Conservation (phyloP, 2,329 filamentous ascomycete genomes). For the Penicillium sp. region DNA sequence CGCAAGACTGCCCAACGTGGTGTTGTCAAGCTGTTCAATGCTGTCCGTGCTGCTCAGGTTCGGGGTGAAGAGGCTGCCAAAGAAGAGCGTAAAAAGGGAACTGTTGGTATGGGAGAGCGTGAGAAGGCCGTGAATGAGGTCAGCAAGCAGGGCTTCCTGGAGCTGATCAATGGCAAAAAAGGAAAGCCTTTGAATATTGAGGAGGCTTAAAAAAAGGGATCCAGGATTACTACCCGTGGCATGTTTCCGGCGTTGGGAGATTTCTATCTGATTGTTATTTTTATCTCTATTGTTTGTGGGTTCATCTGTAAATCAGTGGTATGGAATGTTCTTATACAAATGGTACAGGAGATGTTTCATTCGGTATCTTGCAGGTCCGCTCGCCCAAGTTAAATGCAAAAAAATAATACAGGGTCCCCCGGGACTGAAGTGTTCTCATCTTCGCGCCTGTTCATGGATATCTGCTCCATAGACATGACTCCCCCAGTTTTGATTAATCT, state of each 20-base stretch:
- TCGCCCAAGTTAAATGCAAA: conserved; percentile 32
- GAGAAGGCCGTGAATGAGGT: conserved; percentile 93
- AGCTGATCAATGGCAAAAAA: conserved; percentile 72
- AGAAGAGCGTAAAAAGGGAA: conserved; percentile 68
- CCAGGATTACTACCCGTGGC: conserved; percentile 34
- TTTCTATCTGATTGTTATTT: conserved; percentile 25
- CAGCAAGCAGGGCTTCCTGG: conserved; percentile 94
- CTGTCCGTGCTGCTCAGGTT: conserved; percentile 88
- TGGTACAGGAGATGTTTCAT: conserved; percentile 36
- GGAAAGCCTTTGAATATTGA: conserved; percentile 53
- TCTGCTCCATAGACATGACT: conserved; percentile 12
- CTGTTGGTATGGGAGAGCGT: conserved; percentile 77
- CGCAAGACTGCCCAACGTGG: conserved; percentile 88
- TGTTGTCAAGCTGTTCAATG: conserved; percentile 96
- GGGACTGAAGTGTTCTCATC: conserved; percentile 11
- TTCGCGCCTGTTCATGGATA: conserved; percentile 5
- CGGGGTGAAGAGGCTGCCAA: conserved; percentile 76
- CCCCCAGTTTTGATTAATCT: conserved; percentile 9
- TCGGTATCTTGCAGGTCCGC: conserved; percentile 27
- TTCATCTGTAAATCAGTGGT: conserved; percentile 8
- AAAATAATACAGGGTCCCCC: conserved; percentile 36
- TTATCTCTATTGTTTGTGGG: conserved; percentile 27
- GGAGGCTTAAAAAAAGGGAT: conserved; percentile 43
- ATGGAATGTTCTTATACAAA: conserved; percentile 17
- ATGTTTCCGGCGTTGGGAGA: conserved; percentile 41